These are phyloP conservation scores for Rhododendron kiyosumense DNA, from an alignment of 148 eudicot genomes.

Conservation along the genomic window DNA sequence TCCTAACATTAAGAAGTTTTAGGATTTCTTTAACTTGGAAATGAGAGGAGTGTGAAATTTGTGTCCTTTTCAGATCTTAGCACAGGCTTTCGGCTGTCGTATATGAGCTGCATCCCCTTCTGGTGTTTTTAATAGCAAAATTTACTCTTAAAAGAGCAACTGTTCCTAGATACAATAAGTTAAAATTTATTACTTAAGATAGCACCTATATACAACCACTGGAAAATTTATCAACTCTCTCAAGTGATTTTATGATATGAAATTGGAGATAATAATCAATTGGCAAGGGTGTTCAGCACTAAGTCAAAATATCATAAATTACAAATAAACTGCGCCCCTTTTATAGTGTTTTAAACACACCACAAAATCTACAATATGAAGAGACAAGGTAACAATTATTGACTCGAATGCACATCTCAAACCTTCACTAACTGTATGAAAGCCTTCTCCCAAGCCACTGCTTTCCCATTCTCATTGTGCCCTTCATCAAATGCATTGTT, in stretches of 20 bases:
- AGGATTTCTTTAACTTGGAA: not conserved
- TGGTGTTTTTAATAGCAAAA: not conserved
- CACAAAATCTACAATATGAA: not conserved
- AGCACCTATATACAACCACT: not conserved
- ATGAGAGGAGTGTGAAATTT: not conserved
- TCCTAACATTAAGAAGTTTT: not conserved
- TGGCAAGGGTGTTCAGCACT: not conserved
- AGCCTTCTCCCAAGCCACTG: slow-evolving; percentile 73
- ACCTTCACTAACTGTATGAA: slow-evolving; percentile 69
- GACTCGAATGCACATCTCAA: not conserved
- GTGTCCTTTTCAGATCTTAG: not conserved
- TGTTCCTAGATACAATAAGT: not conserved
- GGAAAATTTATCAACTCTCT: not conserved
- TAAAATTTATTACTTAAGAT: not conserved
- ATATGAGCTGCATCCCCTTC: not conserved
- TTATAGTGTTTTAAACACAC: not conserved
- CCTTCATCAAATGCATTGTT: slow-evolving; percentile 46
- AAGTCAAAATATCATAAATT: not conserved
- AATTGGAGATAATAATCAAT: not conserved
- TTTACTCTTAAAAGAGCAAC: not conserved
- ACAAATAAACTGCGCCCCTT: not conserved
- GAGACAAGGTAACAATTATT: slow-evolving; percentile 1
- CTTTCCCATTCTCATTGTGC: slow-evolving; percentile 48
- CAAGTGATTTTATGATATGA: not conserved
- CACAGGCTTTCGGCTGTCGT: not conserved